Base-by-base conservation (phyloP, 306 rosid species). In the Dryas drummondii region DNA sequence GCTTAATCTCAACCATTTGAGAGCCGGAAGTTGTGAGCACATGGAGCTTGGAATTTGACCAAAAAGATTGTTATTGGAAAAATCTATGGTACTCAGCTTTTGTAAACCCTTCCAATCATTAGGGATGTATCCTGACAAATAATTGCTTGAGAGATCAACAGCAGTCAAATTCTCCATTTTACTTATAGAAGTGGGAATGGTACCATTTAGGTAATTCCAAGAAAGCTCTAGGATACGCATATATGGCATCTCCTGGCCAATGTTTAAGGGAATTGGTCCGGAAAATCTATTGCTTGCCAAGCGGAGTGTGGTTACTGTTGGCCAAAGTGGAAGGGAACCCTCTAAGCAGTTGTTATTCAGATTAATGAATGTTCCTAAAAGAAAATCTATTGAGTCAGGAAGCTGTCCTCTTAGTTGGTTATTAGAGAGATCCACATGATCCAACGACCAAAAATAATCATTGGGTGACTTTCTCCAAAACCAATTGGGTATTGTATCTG, bases 401-500 rank as follows among this genome's bases (percentile, higher is more conserved):
- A 76, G 58, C 5, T 76, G n/a, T 68, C 74, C 68, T 1, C 7
- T 47, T 1, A 76, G 26, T 17, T 67, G 64, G 49, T 76, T 76
- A 5, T 10, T 45, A 37, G 80, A 67, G 51, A 72, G 57, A 46
- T 72, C 76, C 12, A 76, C 16, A 4, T 42, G 22, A 32, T 32
- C 37, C 37, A 32, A 32, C 37, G 3, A 2, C 37, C 37, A 32
- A 1, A 32, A 32, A 32, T 32, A 32, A 32, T 32, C 37, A 32
- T 32, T 32, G 37, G 37, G 37, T 32, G 2, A 2, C 37, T 32
- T 32, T 32, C 37, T 22, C 79, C 79, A 75, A 44, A 75, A 64
- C 79, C 79, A 75, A 75, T 17, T 2, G 0, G 72, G 79, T 16
- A 75, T 17, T 44, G 71, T 50, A 66, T 13, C 63, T 17, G 65